phyloP scores from a whole-genome alignment of 345 rosid species.

The Gossypium stocksii region DNA sequence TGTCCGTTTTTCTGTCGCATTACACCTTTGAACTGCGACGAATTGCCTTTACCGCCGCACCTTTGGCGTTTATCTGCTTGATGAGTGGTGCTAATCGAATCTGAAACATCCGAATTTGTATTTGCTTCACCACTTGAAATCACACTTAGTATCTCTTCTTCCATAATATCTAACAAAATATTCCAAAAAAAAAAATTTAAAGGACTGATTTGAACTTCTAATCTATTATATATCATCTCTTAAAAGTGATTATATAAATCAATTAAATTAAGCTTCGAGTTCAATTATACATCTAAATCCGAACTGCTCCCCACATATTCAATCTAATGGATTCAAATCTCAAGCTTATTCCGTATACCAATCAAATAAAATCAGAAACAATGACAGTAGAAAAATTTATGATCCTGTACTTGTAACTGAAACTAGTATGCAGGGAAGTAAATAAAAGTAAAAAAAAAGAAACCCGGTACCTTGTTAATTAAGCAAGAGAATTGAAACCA shows the following conservation, averaged over 20 bases:
- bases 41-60: not conserved
- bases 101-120: slow-evolving; percentile 23
- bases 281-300: no score
- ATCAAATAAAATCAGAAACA: not conserved
- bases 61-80: slow-evolving; percentile 26
- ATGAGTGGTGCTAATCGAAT: slow-evolving; percentile 33
- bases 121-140: slow-evolving; percentile 21
- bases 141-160: slow-evolving; percentile 24
- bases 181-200: not conserved
- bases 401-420: not conserved
- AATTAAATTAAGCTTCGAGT: not conserved
- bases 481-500: not conserved
- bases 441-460: not conserved
- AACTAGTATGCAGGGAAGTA: not conserved
- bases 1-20: slow-evolving; percentile 52
- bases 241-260: not conserved
- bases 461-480: not conserved
- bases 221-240: no score
- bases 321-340: no score
- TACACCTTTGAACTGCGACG: slow-evolving; percentile 50
- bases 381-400: not conserved
- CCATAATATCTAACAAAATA: slow-evolving; percentile 19
- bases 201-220: no score
- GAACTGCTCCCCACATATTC: no score
- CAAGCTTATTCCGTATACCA: not conserved